These are phyloP conservation scores for Penicillium turbatum DNA, from an alignment of 495 filamentous ascomycete species.

Conservation along the genomic window DNA sequence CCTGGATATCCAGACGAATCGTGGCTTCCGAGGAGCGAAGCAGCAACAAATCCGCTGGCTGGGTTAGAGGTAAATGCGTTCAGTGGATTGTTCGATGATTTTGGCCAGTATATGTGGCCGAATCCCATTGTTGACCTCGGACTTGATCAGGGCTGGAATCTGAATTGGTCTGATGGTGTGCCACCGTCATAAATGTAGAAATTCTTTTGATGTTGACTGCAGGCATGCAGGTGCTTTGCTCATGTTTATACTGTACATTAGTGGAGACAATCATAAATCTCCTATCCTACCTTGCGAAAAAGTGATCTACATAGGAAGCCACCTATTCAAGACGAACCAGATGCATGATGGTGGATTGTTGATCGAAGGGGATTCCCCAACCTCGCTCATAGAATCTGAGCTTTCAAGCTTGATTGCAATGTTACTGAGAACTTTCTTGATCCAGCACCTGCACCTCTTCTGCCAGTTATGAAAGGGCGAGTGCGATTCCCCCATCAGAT, in stretches of 20 bases:
- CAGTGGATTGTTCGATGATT: conserved; percentile 20
- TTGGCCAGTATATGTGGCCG: conserved; percentile 25
- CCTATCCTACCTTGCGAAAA: background rate
- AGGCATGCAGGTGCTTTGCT: background rate
- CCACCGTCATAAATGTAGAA: background rate
- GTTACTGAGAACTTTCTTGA: too few species aligned
- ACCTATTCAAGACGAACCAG: too few species aligned
- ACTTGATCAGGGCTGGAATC: conserved; percentile 39
- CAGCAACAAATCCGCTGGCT: conserved; percentile 7
- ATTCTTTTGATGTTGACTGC: background rate
- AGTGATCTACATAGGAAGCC: too few species aligned
- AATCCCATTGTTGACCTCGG: conserved; percentile 31
- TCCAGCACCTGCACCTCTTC: too few species aligned
- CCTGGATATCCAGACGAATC: conserved; percentile 13
- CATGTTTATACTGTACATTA: background rate
- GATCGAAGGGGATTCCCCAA: too few species aligned
- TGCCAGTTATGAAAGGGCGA: too few species aligned
- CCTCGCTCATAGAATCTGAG: too few species aligned
- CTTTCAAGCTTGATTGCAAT: too few species aligned
- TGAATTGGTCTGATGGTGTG: conserved; percentile 32
- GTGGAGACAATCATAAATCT: background rate
- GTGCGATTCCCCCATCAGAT: background rate
- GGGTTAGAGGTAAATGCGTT: conserved; percentile 22
- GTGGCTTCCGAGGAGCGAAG: conserved; percentile 16
- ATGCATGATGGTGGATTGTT: too few species aligned